A percentile compares a stretch with the other conserved stretches of the same genome.
Evolutionary conservation across 2,329 filamentous ascomycete species (phyloP).

Genomic region (Zelopaecilomyces penicillatus): DNA sequence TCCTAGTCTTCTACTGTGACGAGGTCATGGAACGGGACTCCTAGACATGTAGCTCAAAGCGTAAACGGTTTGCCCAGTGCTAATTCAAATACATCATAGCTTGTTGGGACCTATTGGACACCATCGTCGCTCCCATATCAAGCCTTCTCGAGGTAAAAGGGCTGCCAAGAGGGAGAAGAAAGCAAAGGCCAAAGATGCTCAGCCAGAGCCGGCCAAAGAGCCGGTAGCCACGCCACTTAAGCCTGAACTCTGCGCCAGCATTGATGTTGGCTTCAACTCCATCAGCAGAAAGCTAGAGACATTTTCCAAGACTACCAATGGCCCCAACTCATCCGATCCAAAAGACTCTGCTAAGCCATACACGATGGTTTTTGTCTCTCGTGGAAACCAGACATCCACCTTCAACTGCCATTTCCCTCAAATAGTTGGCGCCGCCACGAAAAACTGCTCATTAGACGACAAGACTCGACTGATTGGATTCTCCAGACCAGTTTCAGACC

Average conservation of each 20-base stretch:
- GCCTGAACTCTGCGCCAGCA: conserved; percentile 45
- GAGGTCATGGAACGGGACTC: too few relatives aligned
- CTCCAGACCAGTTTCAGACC: conserved; percentile 49
- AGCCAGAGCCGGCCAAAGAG: conserved; percentile 3
- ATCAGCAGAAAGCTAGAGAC: conserved; percentile 53
- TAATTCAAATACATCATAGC: conserved; percentile 27
- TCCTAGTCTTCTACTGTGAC: background rate
- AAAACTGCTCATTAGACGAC: conserved; percentile 25
- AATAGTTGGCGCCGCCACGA: conserved; percentile 43
- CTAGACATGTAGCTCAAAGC: too few relatives aligned
- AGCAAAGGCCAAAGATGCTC: conserved; percentile 9
- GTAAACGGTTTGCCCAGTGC: too few relatives aligned
- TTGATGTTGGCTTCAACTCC: conserved; percentile 57
- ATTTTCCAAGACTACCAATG: conserved; percentile 17
- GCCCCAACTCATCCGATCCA: background rate
- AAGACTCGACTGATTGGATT: conserved; percentile 53
- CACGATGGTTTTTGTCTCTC: conserved; percentile 48
- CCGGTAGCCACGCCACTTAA: conserved; percentile 23
- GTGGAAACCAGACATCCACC: conserved; percentile 47
- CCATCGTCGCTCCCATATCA: conserved; percentile 45
- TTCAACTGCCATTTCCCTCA: conserved; percentile 54
- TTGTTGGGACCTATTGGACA: conserved; percentile 56
- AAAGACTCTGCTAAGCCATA: conserved; percentile 24
- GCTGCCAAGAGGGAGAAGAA: conserved; percentile 38
- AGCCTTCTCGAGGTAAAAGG: conserved; percentile 54